phyloP scores from a whole-genome alignment of 1,139 yeast genomes.

The Magnusiomyces clavatus region DNA sequence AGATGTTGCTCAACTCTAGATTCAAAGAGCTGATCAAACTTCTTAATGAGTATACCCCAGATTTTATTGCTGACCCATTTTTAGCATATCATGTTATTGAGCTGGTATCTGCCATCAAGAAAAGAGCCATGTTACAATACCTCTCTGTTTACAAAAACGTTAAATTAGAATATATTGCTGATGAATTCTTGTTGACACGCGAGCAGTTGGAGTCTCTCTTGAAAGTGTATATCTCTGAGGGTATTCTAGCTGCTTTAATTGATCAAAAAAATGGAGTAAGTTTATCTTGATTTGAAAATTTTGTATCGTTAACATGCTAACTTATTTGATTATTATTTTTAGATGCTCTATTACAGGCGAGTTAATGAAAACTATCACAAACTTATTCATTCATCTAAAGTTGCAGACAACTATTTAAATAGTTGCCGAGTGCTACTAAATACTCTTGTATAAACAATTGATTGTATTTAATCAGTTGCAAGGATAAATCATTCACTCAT shows the following conservation, averaged over 20 bases:
- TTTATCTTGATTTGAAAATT: background rate
- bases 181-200: conserved; percentile 7
- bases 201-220: conserved; percentile 9
- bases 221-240: conserved; percentile 10
- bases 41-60: conserved; percentile 16
- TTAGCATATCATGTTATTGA: conserved; percentile 15
- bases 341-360: conserved; percentile 1
- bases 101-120: conserved; percentile 15
- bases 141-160: conserved; percentile 19
- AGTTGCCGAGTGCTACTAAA: background rate
- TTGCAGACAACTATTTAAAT: conserved; percentile 2
- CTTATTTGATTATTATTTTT: conserved; percentile 1
- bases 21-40: conserved; percentile 16
- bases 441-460: background rate
- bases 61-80: conserved; percentile 18
- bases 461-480: background rate
- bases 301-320: background rate
- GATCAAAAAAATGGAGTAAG: conserved; percentile 15
- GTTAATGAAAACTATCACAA: conserved; percentile 4
- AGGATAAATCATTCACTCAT: no score
- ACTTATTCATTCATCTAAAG: background rate
- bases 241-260: conserved; percentile 13
- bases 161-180: conserved; percentile 14
- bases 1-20: conserved; percentile 15
- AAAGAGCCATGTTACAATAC: conserved; percentile 21